Evolutionary conservation across 768 basidiomycete genomes (phyloP).

Genomic region (Cystofilobasidium macerans): DNA sequence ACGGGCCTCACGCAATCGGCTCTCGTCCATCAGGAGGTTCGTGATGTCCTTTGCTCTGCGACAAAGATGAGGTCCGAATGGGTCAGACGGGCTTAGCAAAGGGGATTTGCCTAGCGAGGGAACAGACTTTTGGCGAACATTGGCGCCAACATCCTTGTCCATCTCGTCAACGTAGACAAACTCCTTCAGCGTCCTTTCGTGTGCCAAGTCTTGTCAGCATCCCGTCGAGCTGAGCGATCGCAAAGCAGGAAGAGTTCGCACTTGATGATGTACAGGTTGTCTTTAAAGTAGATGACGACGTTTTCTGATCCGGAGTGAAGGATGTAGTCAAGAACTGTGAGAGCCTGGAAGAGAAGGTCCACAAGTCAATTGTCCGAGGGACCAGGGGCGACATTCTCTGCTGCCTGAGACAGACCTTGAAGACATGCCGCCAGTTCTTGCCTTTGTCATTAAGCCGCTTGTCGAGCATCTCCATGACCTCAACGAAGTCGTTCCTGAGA

Average conservation of each 20-base stretch:
- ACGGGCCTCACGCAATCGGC: constrained; percentile 73
- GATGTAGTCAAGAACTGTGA: constrained; percentile 89
- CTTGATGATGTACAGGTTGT: constrained; percentile 96
- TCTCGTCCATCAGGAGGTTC: constrained; percentile 76
- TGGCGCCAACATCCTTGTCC: constrained; percentile 95
- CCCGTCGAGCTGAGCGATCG: not conserved
- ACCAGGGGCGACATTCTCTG: no score
- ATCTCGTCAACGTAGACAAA: constrained; percentile 94
- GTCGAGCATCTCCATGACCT: constrained; percentile 99
- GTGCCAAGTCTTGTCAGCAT: no score
- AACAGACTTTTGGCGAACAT: constrained; percentile 41
- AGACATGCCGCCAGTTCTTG: constrained; percentile 99
- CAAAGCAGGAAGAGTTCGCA: constrained; percentile 20
- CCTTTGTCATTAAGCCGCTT: constrained; percentile 98
- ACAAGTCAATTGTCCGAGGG: no score
- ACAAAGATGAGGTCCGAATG: constrained; percentile 34
- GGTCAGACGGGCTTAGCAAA: not conserved
- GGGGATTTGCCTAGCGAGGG: not conserved
- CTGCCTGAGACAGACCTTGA: constrained; percentile 55
- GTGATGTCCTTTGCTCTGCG: constrained; percentile 95
- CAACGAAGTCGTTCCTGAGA: constrained; percentile 79
- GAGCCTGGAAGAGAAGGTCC: constrained; percentile 41
- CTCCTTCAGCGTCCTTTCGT: constrained; percentile 68
- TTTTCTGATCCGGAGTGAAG: constrained; percentile 96
- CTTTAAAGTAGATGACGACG: constrained; percentile 94